These are phyloP conservation scores for Acacia melanoxylon DNA, from an alignment of 306 rosid genomes.

Conservation along the genomic window DNA sequence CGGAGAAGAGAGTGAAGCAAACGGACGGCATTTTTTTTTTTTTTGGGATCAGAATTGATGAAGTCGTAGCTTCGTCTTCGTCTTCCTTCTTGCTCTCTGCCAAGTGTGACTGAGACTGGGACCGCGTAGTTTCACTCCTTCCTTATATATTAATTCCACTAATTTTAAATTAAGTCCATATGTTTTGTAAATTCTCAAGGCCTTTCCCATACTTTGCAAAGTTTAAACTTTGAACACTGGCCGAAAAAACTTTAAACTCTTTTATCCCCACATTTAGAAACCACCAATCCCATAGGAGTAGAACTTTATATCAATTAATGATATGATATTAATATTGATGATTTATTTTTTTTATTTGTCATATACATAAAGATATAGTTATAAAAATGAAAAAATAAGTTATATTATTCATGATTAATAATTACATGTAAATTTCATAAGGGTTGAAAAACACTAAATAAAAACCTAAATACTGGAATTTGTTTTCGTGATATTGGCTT, in stretches of 20 bases:
- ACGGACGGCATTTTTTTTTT: not conserved
- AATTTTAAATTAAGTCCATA: not conserved
- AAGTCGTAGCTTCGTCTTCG: not conserved
- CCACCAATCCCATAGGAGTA: not conserved
- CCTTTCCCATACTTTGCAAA: not conserved
- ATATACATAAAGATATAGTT: too few species aligned
- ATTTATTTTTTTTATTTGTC: not conserved
- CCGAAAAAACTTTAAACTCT: not conserved
- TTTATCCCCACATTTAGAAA: not conserved
- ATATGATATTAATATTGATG: not conserved
- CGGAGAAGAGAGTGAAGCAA: conserved; percentile 8
- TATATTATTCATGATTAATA: too few species aligned
- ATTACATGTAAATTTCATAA: not conserved
- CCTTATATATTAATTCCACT: not conserved
- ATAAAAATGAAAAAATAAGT: too few species aligned
- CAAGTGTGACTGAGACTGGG: not conserved
- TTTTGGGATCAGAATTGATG: too few species aligned
- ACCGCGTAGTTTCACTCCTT: not conserved
- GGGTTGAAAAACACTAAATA: too few species aligned
- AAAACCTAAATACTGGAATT: too few species aligned
- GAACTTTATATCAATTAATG: too few species aligned
- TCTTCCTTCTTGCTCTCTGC: not conserved
- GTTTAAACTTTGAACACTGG: not conserved
- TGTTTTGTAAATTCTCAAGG: not conserved
- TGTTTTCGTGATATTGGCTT: too few species aligned